Evolutionary conservation across 2,329 filamentous ascomycete genomes (phyloP), one percentile per base, ranked within the genome.

Genomic region (Xylaria sp.): DNA sequence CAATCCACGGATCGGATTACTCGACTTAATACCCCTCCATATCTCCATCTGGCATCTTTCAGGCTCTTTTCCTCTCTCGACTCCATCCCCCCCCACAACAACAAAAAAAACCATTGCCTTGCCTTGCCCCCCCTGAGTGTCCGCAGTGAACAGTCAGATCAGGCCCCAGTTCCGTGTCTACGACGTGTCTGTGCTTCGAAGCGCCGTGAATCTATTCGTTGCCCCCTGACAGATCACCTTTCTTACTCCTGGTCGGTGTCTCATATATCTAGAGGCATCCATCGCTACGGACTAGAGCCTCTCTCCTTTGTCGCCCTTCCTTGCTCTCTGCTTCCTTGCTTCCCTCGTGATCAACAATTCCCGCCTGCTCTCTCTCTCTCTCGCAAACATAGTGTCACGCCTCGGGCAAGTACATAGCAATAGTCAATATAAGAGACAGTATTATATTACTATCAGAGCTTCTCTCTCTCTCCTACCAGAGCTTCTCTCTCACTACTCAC

Each of bases 381-480:
- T 30, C 48, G 18, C 55, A 56, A 56, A 50, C 18, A 34, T 62
- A 57, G 55, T 42, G 39, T 57, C 53, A 44, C 62, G 57, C 35
- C 60, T 72, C 5, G 23, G 23, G 23, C 70, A 74, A 75, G 72
- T 79, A 78, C 71, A 75, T 76, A 79, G 76, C 74, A 49, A 74
- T 79, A 80, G 75, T 76, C 73, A 80, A 80, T 77, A 78, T 72
- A 79, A 76, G 73, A 80, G 72, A 79, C 74, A 70, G 58, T 66
- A 62, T 66, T 30, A 30, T 30, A 30, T 30, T 30, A 61, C 70
- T 71, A 62, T 66, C 63, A 65, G 64, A 66, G 59, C 65, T 66
- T 51, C 64, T 67, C 59, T 67, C 59, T 61, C 66, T 66, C 60
- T 59, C 52, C 23, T 71, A 62, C 65, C 63, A 65, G 64, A 66